phyloP scores from a whole-genome alignment of 257 asterid species.

The Gentiana straminea region DNA sequence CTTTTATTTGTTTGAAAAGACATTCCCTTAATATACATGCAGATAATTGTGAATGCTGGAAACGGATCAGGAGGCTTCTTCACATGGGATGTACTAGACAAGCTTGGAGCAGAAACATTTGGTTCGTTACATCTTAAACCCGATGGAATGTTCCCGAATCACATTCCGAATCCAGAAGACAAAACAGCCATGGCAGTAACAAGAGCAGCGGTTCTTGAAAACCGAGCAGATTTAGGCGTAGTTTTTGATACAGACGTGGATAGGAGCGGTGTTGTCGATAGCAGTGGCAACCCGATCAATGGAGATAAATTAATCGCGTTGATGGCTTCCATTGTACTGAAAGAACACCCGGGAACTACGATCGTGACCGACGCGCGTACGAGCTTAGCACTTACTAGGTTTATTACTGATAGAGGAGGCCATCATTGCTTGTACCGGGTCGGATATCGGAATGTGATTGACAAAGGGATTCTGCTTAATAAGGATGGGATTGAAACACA shows the following conservation, averaged over 20 bases:
- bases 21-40: constrained; percentile 8
- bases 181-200: constrained; percentile 76
- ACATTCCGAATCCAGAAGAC: constrained; percentile 94
- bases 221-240: constrained; percentile 72
- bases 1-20: no score
- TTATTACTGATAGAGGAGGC: constrained; percentile 52
- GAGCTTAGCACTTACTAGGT: constrained; percentile 51
- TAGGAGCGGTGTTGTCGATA: constrained; percentile 80
- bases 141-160: constrained; percentile 95
- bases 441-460: constrained; percentile 88
- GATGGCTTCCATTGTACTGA: constrained; percentile 66
- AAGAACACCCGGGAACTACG: constrained; percentile 66
- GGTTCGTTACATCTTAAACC: constrained; percentile 88
- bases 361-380: constrained; percentile 90
- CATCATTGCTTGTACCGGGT: constrained; percentile 76
- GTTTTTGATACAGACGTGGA: constrained; percentile 92
- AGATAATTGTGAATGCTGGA: constrained; percentile 93
- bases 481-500: constrained; percentile 63
- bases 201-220: constrained; percentile 57
- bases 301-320: constrained; percentile 79
- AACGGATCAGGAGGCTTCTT: constrained; percentile 97
- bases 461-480: constrained; percentile 66
- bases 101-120: constrained; percentile 91
- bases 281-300: constrained; percentile 64
- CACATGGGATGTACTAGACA: constrained; percentile 85